Base-by-base conservation (phyloP, 1,284 basidiomycete genomes). In the Gastroboletus turbinatus region DNA sequence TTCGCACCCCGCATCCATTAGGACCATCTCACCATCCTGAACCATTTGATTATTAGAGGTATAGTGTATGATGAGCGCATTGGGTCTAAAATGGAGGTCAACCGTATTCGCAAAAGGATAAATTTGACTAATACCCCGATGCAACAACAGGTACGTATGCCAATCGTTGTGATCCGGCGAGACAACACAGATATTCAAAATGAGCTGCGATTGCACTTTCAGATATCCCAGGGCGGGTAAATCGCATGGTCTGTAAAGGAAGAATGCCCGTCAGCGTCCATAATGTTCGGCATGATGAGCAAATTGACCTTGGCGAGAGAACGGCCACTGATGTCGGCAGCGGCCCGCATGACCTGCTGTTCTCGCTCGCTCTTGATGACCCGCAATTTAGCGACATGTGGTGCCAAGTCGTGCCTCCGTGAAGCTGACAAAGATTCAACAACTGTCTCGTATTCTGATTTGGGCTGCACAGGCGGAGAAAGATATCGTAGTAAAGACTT, bases 81-180 rank as follows among this genome's bases (percentile, higher is more conserved):
- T 96, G 3, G 89, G 82, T 32, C 92, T 93, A 58, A 46, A 56
- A 44, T 32, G 14, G 5, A 38, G 7, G 45, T 69, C 30, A 69
- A 46, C 14, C 30, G 13, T 29, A 14, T 39, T 43, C 36, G 2
- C 27, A 48, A 47, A 49, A 40, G 17, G 48, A 4, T 8, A 48
- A 29, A 51, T 27, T 32, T 27, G 23, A 33, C 10, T 67, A 82
- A 63, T 68, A 92, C 90, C 95, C 95, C 2, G 92, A 94, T 6
- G 94, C 95, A 33, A 96, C 92, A 5, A 98, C 95, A 17, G 96
- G 96, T 1, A 98, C 94, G 68, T 98, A 98, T 13, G 95, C 95
- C 45, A 85, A 83, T 42, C 95, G 81, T 68, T 93, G 87, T 21
- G 91, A 82, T 16, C 94, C 94, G n/a, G 77, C 75, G 45, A 92